Percentiles rank a stretch among this genome's conserved stretches.
phyloP scores from a whole-genome alignment of 2,329 filamentous ascomycete genomes.

The Zarea fungicola region DNA sequence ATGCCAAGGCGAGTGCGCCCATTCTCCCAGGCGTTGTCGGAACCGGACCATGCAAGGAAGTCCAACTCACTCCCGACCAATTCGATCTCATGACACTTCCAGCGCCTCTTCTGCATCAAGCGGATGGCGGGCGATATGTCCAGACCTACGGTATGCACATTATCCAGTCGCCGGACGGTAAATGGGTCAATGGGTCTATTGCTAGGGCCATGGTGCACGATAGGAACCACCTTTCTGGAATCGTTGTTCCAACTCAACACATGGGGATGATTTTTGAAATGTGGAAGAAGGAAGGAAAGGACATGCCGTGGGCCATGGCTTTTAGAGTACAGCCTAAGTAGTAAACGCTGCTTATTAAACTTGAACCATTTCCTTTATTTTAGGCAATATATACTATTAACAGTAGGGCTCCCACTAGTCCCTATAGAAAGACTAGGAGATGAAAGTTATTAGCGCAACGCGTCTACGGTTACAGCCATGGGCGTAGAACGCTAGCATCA shows the following conservation, averaged over 20 bases:
- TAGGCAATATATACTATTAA: too few species aligned
- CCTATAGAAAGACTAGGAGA: too few species aligned
- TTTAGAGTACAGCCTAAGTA: too few species aligned
- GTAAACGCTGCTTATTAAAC: too few species aligned
- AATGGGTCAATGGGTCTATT: slow-evolving; percentile 45
- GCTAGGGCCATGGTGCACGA: slow-evolving; percentile 42
- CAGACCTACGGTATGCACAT: slow-evolving; percentile 47
- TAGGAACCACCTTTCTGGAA: slow-evolving; percentile 33
- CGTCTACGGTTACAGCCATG: too few species aligned
- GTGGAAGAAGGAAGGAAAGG: slow-evolving; percentile 41
- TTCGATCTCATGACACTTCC: slow-evolving; percentile 41
- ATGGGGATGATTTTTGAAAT: slow-evolving; percentile 39
- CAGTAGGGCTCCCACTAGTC: too few species aligned
- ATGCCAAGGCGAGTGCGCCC: slow-evolving; percentile 25
- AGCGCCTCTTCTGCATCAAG: slow-evolving; percentile 36
- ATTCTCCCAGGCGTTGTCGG: slow-evolving; percentile 30
- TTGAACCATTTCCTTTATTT: too few species aligned
- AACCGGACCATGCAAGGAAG: slow-evolving; percentile 39
- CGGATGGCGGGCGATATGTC: slow-evolving; percentile 45
- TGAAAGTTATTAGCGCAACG: too few species aligned
- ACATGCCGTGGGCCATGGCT: slow-evolving; percentile 42
- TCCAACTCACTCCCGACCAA: slow-evolving; percentile 30
- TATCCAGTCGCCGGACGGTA: slow-evolving; percentile 37
- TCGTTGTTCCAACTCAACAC: slow-evolving; percentile 41
- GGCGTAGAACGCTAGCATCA: too few species aligned